Percentiles rank a stretch among this genome's conserved stretches.
phyloP scores from a whole-genome alignment of 495 filamentous ascomycete species.

The Penicillium canariense region DNA sequence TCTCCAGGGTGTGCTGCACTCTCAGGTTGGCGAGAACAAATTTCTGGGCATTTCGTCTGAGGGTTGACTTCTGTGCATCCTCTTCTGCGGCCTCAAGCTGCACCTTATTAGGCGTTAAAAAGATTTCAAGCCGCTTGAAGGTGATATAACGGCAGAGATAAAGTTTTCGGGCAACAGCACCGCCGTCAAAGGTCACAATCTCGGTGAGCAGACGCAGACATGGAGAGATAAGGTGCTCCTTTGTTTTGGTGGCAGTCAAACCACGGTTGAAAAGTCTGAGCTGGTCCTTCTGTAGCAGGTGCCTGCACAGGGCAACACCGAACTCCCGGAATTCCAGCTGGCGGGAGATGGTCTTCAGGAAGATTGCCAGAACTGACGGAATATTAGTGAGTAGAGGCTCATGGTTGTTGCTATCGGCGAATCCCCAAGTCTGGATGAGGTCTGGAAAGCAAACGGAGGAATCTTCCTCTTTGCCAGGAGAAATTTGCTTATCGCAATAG shows the following conservation, averaged over 20 bases:
- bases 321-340: conserved; percentile 67
- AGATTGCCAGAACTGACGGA: conserved; percentile 70
- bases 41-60: conserved; percentile 71
- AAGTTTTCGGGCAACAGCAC: conserved; percentile 65
- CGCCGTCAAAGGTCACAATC: conserved; percentile 76
- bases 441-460: conserved; percentile 63
- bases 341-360: conserved; percentile 69
- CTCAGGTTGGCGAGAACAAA: conserved; percentile 73
- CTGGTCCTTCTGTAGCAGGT: conserved; percentile 69
- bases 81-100: conserved; percentile 51
- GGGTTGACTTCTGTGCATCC: conserved; percentile 59
- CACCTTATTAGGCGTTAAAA: conserved; percentile 44
- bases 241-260: conserved; percentile 67
- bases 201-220: conserved; percentile 78
- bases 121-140: conserved; percentile 65
- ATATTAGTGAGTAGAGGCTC: conserved; percentile 73
- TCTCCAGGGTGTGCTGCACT: conserved; percentile 65
- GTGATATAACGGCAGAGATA: conserved; percentile 68
- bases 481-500: conserved; percentile 68
- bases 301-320: conserved; percentile 69
- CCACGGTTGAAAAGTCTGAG: conserved; percentile 69
- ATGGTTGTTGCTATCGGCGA: conserved; percentile 66
- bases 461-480: conserved; percentile 50
- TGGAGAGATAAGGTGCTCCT: conserved; percentile 82
- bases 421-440: conserved; percentile 76